Conservation (phyloP, 805 yeast species). For the Teunomyces atbi region DNA sequence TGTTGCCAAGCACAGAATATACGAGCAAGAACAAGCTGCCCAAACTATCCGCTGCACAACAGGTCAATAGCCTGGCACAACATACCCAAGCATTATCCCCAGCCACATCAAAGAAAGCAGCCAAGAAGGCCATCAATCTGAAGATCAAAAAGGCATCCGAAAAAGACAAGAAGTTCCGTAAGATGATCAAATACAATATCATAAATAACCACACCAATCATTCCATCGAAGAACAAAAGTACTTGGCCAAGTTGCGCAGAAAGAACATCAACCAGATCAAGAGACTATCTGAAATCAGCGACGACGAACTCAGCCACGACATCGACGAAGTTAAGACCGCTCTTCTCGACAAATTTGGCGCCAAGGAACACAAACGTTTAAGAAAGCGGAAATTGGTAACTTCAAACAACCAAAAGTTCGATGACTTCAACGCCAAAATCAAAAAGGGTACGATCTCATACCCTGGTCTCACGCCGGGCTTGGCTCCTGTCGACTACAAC, state of each 20-base stretch:
- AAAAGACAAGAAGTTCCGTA: conserved; percentile 30
- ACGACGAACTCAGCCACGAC: conserved; percentile 28
- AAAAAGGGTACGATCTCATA: conserved; percentile 43
- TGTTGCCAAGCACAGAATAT: conserved; percentile 16
- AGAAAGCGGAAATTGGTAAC: conserved; percentile 19
- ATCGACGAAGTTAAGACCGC: conserved; percentile 27
- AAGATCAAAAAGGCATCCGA: conserved; percentile 27
- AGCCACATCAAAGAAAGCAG: conserved; percentile 7
- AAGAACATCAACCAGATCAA: conserved; percentile 34
- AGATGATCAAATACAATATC: conserved; percentile 37
- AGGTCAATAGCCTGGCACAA: conserved; percentile 11
- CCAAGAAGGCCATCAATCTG: conserved; percentile 8
- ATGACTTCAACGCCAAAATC: conserved; percentile 37
- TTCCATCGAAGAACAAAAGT: conserved; percentile 35
- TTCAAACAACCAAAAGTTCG: conserved; percentile 10
- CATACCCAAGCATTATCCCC: conserved; percentile 2
- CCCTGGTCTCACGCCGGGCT: conserved; percentile 79
- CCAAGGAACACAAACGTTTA: conserved; percentile 22
- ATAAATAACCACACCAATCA: conserved; percentile 32
- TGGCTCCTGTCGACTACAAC: conserved; percentile 70
- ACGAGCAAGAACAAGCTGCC: conserved; percentile 1
- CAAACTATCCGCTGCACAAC: conserved; percentile 12
- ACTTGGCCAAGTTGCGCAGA: conserved; percentile 35
- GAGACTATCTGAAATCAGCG: conserved; percentile 29
- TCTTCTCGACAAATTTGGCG: conserved; percentile 17